phyloP scores from a whole-genome alignment of 2,329 filamentous ascomycete genomes.

The Aurifilum marmelostoma region DNA sequence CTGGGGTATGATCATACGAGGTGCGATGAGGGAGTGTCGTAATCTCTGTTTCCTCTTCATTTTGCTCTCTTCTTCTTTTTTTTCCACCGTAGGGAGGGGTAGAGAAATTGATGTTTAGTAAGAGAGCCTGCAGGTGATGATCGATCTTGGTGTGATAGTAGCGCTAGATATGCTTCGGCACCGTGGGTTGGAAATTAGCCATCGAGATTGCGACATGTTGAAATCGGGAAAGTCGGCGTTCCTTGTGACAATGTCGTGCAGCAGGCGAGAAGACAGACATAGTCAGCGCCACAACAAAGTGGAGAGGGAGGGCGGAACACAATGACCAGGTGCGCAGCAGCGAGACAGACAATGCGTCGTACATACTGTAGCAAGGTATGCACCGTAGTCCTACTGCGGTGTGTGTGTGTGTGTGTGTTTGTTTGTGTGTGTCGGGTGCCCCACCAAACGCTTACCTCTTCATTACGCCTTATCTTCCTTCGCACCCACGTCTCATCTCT shows the following conservation, averaged over 20 bases:
- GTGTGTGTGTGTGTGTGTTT: background rate
- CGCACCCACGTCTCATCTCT: slow-evolving; percentile 3
- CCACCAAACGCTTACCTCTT: slow-evolving; percentile 5
- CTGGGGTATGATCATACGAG: background rate
- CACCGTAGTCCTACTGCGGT: too few species aligned
- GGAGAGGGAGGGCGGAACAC: background rate
- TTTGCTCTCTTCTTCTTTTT: background rate
- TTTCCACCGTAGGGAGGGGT: background rate
- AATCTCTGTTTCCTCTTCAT: background rate
- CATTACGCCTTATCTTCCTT: slow-evolving; percentile 9
- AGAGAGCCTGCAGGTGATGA: background rate
- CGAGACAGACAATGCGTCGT: background rate
- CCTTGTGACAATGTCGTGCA: slow-evolving; percentile 8
- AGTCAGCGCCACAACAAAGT: background rate
- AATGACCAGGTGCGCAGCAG: background rate
- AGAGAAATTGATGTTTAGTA: background rate
- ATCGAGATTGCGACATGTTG: background rate
- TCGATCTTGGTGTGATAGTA: background rate
- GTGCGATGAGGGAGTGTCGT: background rate
- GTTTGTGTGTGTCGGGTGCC: background rate
- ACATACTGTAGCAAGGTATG: too few species aligned
- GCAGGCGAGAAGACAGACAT: background rate
- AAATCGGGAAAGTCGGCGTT: background rate
- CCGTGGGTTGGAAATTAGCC: background rate
- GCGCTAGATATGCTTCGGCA: background rate